Base-by-base conservation (phyloP, 1,284 basidiomycete genomes). In the Rhodofomes roseus region DNA sequence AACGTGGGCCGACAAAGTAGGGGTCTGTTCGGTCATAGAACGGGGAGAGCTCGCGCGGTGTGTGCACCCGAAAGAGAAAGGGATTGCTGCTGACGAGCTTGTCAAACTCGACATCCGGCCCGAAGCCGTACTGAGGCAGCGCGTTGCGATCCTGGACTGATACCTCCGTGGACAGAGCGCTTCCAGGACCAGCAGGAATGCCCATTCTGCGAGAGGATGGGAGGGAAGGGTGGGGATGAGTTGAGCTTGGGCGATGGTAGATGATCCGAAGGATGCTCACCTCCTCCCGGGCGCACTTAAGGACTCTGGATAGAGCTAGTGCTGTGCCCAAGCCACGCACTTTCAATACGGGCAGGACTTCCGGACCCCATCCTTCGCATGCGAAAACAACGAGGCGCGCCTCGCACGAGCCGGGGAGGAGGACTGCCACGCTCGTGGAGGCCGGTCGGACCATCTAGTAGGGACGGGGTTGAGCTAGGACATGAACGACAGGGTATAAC, bases 21-120 rank as follows among this genome's bases (percentile, higher is more conserved):
- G 83, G 79, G 68, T 87, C 81, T 16, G 75, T 72, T 60, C 78
- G 74, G 67, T 84, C 81, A 65, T 77, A 74, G 64, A 79, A 78
- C 25, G 82, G 80, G 1, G 82, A 78, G 40, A 75, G 76, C 56
- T 80, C 76, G 67, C 83, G 89, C 29, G 89, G 89, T 27, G 89
- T 89, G 70, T 91, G 84, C 14, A 91, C 83, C 41, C 89, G 87
- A 76, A 88, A 91, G 65, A 91, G 79, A 73, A 89, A 90, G 37
- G 79, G 84, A 68, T 90, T 90, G 59, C 80, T 76, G 58, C 80
- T 74, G 63, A 86, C 71, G 37, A 91, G 81, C 48, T 73, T 75
- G 58, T 82, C 79, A 70, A 90, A 91, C 51, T 81, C 77, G 68
- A 81, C 75, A 62, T 86, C 82, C 46, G 81, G 68, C 43, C 83